phyloP scores from a whole-genome alignment of 169 alveolate genomes.

The Eimeria acervulina region DNA sequence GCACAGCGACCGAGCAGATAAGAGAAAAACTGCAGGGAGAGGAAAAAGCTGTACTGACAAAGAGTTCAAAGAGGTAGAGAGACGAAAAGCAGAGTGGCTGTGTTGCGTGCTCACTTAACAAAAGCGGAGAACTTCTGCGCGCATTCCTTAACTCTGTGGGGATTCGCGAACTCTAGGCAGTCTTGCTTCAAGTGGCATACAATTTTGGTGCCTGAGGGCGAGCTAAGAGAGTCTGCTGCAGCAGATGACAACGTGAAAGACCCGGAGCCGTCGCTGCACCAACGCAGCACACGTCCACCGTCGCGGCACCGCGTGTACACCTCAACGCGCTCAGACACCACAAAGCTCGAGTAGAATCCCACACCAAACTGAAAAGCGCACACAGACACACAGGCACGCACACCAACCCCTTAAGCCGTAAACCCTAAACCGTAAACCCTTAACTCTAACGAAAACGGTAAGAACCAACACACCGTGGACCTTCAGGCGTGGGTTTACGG shows the following conservation, averaged over 20 bases:
- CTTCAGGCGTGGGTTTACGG: neutral
- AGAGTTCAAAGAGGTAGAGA: no score
- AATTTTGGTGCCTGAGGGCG: constrained; percentile 95
- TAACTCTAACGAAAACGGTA: neutral
- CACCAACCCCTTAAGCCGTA: neutral
- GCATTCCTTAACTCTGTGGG: constrained; percentile 89
- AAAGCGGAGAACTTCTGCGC: constrained; percentile 96
- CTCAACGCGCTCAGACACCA: constrained; percentile 99
- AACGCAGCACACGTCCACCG: constrained; percentile 93
- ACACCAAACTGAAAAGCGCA: constrained; percentile 97
- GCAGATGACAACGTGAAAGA: constrained; percentile 92
- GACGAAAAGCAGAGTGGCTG: neutral
- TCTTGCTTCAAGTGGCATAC: constrained; percentile 94
- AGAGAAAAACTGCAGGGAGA: neutral
- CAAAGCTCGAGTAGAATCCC: constrained; percentile 99
- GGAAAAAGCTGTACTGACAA: no score
- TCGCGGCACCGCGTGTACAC: constrained; percentile 96
- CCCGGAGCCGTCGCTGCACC: constrained; percentile 99
- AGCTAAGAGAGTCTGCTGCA: constrained; percentile 78
- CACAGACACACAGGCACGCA: neutral
- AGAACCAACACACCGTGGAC: neutral
- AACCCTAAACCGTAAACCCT: constrained; percentile 1
- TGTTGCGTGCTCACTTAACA: constrained; percentile 88
- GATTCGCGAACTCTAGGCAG: constrained; percentile 91
- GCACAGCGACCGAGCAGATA: neutral